Evolutionary conservation across 345 rosid genomes (phyloP).

Genomic region (Ceriops zippeliana): DNA sequence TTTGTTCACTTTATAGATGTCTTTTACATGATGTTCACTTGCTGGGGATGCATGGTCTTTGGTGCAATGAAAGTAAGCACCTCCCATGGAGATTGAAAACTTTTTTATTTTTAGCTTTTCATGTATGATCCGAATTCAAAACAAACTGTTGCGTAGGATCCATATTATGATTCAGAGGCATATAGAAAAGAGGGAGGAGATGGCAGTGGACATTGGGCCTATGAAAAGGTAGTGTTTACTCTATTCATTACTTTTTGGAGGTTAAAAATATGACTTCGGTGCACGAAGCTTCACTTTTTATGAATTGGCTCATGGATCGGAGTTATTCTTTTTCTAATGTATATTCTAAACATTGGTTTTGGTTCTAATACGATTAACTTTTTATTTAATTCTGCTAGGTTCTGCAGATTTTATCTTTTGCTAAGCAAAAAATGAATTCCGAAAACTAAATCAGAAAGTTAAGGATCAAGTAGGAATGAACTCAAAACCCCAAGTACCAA

Average conservation of each 20-base stretch:
- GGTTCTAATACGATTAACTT: too few species aligned
- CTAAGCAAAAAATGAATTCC: too few species aligned
- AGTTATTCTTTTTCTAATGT: too few species aligned
- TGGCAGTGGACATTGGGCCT: slow-evolving; percentile 85
- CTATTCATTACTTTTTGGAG: background rate
- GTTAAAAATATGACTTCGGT: background rate
- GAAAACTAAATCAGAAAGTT: too few species aligned
- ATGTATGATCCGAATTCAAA: background rate
- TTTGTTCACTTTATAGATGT: slow-evolving; percentile 41
- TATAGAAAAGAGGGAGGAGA: slow-evolving; percentile 91
- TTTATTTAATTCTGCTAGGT: too few species aligned
- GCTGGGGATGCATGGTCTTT: slow-evolving; percentile 88
- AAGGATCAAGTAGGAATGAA: too few species aligned
- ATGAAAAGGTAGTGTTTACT: slow-evolving; percentile 57
- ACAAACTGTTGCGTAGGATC: slow-evolving; percentile 47
- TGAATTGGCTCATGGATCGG: too few species aligned
- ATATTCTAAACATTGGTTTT: too few species aligned
- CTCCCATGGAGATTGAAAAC: background rate
- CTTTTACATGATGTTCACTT: slow-evolving; percentile 84
- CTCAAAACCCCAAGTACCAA: too few species aligned
- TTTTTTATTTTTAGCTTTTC: too few species aligned
- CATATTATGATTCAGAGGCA: slow-evolving; percentile 79
- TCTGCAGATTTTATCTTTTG: too few species aligned
- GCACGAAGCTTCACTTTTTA: background rate
- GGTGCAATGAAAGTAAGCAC: slow-evolving; percentile 68